Percentiles rank a stretch among this genome's conserved stretches.
Evolutionary conservation across 169 alveolate species (phyloP).

Genomic region (Plasmodium vivax): DNA sequence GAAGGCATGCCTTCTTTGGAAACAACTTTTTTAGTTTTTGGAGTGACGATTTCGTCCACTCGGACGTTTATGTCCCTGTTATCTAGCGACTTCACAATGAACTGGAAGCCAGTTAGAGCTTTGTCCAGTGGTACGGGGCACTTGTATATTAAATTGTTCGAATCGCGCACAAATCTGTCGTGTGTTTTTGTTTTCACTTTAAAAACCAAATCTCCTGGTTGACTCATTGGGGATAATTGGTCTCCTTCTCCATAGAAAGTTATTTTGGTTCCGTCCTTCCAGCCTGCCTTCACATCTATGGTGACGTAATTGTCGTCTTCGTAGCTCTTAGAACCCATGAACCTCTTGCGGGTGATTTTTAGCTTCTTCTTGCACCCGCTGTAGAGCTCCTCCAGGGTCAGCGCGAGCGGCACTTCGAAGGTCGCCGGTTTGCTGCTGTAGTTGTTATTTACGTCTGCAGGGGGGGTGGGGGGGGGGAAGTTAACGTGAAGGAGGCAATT

Average conservation of each 20-base stretch:
- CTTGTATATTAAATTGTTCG: conserved; percentile 86
- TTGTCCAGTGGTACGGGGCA: conserved; percentile 88
- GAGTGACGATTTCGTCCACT: conserved; percentile 87
- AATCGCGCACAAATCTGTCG: conserved; percentile 84
- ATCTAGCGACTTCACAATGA: conserved; percentile 87
- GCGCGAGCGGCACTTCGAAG: conserved; percentile 87
- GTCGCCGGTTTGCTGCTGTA: conserved; percentile 77
- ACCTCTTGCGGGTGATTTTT: conserved; percentile 88
- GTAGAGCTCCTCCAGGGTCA: conserved; percentile 85
- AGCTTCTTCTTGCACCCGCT: conserved; percentile 87
- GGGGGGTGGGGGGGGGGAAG: conserved; percentile 6
- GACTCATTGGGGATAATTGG: conserved; percentile 85
- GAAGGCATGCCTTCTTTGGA: conserved; percentile 90
- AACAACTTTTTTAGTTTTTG: conserved; percentile 83
- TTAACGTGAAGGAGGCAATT: no score
- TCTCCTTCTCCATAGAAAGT: conserved; percentile 90
- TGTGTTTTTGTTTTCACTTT: conserved; percentile 86
- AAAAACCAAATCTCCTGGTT: conserved; percentile 89
- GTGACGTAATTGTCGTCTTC: conserved; percentile 88
- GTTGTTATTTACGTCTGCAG: conserved; percentile 38
- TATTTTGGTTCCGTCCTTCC: conserved; percentile 91
- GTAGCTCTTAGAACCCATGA: conserved; percentile 81
- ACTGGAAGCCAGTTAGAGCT: conserved; percentile 90
- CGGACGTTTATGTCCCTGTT: conserved; percentile 87
- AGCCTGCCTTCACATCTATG: conserved; percentile 90